These are phyloP conservation scores for Penicillium ochrochloron DNA, from an alignment of 495 filamentous ascomycete species.

Conservation along the genomic window DNA sequence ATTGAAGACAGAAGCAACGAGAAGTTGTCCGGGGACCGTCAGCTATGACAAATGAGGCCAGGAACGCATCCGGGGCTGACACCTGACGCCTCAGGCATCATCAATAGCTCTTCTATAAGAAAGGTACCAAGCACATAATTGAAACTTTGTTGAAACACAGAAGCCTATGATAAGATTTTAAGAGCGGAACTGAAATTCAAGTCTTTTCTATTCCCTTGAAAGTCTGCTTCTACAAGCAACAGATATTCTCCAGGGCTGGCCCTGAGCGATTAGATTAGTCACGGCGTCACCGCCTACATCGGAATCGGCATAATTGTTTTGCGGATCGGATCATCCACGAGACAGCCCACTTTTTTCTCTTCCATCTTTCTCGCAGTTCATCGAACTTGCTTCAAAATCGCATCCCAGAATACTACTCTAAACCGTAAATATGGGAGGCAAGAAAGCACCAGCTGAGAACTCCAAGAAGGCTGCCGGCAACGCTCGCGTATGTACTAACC, in stretches of 20 bases:
- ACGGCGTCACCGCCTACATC: slow-evolving; percentile 32
- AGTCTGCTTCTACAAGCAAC: not conserved
- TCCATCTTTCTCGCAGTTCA: slow-evolving; percentile 9
- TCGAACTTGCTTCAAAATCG: slow-evolving; percentile 1
- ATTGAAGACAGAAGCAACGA: not conserved
- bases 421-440: slow-evolving; percentile 47
- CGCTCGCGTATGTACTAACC: slow-evolving; percentile 58
- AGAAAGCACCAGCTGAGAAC: slow-evolving; percentile 73
- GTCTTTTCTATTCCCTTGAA: not conserved
- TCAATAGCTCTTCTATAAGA: not conserved
- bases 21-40: not conserved
- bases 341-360: slow-evolving; percentile 25
- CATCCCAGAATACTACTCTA: not conserved
- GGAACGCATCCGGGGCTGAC: slow-evolving; percentile 13
- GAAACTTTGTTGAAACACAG: not conserved
- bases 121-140: not conserved
- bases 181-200: not conserved
- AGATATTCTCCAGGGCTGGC: too few species aligned
- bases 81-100: slow-evolving; percentile 16
- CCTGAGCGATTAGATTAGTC: slow-evolving; percentile 15
- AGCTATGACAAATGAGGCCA: slow-evolving; percentile 21
- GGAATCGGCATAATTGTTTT: slow-evolving; percentile 34
- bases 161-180: not conserved
- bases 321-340: slow-evolving; percentile 35
- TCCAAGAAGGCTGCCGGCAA: slow-evolving; percentile 91